Base-by-base conservation (phyloP, 2,329 filamentous ascomycete species). In the Colletotrichum costaricense region DNA sequence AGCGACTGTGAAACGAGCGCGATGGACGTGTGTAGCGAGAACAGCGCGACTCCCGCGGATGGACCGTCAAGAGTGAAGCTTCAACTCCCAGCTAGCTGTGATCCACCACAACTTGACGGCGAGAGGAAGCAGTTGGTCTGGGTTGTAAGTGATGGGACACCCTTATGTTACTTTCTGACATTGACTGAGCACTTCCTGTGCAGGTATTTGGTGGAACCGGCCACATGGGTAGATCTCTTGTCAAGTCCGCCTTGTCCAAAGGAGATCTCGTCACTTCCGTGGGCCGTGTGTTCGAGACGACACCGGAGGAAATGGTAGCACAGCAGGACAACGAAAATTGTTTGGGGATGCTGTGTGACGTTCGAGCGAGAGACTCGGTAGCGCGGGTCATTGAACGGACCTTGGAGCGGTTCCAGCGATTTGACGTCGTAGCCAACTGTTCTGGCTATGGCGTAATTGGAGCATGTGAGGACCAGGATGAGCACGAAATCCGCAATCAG, bases 131-230 rank as follows among this genome's bases (percentile, higher is more conserved):
- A 93, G 81, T 90, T 95, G 75, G 93, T 96, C 84, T 98, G 96
- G 96, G 91, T 98, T 80, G 94, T 97, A 87, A 80, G 91, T 86
- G 35, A 60, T 58, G 38, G 71, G 16, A 22, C 26, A 11, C 46
- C 42, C 56, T 59, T 59, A 19, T 63, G 73, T 69, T 62, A 33
- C 63, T 60, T 5, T 33, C 14, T 38, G 57, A 28, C 9, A 16
- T 28, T 28, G 30, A 24, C 42, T 42, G 49, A 42, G 56, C 38
- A 24, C 46, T 11, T 56, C 49, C 22, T 64, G 72, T 57, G 35
- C 14, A 95, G 94, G 88, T 98, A 67, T 99, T 98, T 83, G 97
- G 97, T 62, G 95, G 95, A 62, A 98, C 95, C n/a, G 97, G 97
- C 69, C 97, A 99, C 79, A 97, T 98, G 88, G 97, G 97, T 72